Percentiles rank a stretch among this genome's conserved stretches.
Conservation (phyloP, 2,329 filamentous ascomycete genomes). For the Epichloe bromicola region DNA sequence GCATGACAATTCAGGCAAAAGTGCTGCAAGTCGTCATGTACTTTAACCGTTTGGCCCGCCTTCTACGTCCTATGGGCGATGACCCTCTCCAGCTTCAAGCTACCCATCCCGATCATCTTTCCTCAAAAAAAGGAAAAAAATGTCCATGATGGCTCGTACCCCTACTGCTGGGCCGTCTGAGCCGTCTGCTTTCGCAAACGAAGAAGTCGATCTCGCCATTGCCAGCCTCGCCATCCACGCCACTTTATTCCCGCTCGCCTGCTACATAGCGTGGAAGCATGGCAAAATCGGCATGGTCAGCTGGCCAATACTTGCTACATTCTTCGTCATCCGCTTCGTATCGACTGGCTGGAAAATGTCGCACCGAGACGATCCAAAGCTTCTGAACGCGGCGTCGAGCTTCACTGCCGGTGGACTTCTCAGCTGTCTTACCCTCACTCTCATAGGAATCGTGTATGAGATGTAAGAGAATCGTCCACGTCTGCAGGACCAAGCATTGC, state of each 20-base stretch:
- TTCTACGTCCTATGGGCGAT: background rate
- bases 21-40: too few species aligned
- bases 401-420: background rate
- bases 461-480: background rate
- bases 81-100: background rate
- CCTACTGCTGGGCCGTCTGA: background rate
- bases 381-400: background rate
- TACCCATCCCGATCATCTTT: background rate
- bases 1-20: too few species aligned
- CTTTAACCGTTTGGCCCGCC: too few species aligned
- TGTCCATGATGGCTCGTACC: background rate
- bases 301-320: background rate
- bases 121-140: background rate
- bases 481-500: too few species aligned
- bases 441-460: background rate
- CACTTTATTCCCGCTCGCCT: background rate
- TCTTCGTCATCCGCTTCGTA: background rate
- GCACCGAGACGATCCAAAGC: background rate
- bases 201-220: background rate
- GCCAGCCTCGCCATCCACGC: background rate
- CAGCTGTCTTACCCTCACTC: background rate
- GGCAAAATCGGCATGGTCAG: background rate
- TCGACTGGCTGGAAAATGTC: background rate
- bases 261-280: conserved; percentile 1
- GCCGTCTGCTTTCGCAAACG: background rate